Evolutionary conservation across 1,139 yeast species (phyloP), one percentile per base, ranked within the genome.

Genomic region (Diutina rugosa): DNA sequence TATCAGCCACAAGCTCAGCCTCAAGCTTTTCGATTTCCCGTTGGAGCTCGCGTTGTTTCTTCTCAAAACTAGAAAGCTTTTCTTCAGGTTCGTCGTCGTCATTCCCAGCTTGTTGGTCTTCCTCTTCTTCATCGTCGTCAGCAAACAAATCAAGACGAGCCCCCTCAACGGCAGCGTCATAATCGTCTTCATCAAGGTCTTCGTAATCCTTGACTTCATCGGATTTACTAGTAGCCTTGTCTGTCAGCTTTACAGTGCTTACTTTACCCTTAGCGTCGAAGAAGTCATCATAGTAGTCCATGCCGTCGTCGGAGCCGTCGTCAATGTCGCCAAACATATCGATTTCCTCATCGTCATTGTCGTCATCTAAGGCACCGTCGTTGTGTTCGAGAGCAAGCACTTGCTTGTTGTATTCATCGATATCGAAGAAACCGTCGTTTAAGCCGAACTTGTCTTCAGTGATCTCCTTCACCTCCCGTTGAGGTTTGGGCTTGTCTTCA

Each of bases 391-490:
- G 78, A 2, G 83, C 89, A 55, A 88, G 68, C 6, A 90, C 83
- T 67, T 90, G 96, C 65, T 81, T 84, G 68, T 90, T 88, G 72
- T 88, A 91, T 55, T 86, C 87, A 61, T 90, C 96, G 48, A 93
- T 81, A 59, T 90, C 84, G 67, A 93, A 93, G 62, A 91, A 86
- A 9, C 83, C 89, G 65, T 90, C 96, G 65, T 91, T 88, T 53
- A 90, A 76, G 2, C 91, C 96, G 63, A 78, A 80, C 1, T 71
- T 79, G 63, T 82, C 86, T 58, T 79, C 76, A 38, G 61, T 61
- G 47, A 41, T 16, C 16, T 57, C 56, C n/a, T 47, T 44, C 18
- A 18, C 46, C 6, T 38, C 18, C 26, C 26, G 35, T 10, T 29
- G 47, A 6, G 14, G 3, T 26, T 28, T n/a, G n/a, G 32, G 3